Conservation (phyloP, 2,329 filamentous ascomycete species). For the Penicillium glabrum region DNA sequence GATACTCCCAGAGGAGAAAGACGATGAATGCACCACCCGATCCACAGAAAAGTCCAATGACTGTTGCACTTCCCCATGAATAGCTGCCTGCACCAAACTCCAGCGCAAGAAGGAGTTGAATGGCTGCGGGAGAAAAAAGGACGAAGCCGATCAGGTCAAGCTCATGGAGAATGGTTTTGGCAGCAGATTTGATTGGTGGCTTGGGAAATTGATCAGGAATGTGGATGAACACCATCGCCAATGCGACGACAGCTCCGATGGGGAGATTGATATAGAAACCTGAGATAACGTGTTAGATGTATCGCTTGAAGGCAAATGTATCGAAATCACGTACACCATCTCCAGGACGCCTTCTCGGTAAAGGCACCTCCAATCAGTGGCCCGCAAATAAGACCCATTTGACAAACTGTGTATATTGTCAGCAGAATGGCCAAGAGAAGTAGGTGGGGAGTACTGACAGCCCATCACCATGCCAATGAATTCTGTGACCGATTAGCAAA, state of each 20-base stretch:
- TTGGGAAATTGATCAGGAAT: conserved; percentile 18
- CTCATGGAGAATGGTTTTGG: conserved; percentile 8
- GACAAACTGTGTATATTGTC: conserved; percentile 7
- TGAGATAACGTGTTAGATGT: neutral
- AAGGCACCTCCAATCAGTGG: conserved; percentile 19
- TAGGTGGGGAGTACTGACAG: conserved; percentile 6
- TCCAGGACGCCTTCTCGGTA: conserved; percentile 19
- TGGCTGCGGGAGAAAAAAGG: conserved; percentile 31
- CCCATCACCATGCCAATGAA: conserved; percentile 19
- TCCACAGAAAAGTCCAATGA: conserved; percentile 51
- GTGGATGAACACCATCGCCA: conserved; percentile 29
- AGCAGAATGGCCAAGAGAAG: neutral
- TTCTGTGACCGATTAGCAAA: conserved; percentile 5
- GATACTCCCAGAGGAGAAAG: conserved; percentile 42
- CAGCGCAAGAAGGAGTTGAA: conserved; percentile 48
- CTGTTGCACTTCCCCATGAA: conserved; percentile 37
- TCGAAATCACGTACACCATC: conserved; percentile 19
- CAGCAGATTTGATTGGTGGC: conserved; percentile 9
- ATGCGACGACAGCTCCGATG: conserved; percentile 32
- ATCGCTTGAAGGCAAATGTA: neutral
- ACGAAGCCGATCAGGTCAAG: conserved; percentile 24
- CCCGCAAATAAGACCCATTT: conserved; percentile 13
- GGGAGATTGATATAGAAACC: conserved; percentile 46
- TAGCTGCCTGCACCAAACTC: conserved; percentile 45
- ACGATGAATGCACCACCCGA: conserved; percentile 38